Evolutionary conservation across 2,329 filamentous ascomycete genomes (phyloP), one percentile per base, ranked within the genome.

Genomic region (Neofusicoccum parvum): DNA sequence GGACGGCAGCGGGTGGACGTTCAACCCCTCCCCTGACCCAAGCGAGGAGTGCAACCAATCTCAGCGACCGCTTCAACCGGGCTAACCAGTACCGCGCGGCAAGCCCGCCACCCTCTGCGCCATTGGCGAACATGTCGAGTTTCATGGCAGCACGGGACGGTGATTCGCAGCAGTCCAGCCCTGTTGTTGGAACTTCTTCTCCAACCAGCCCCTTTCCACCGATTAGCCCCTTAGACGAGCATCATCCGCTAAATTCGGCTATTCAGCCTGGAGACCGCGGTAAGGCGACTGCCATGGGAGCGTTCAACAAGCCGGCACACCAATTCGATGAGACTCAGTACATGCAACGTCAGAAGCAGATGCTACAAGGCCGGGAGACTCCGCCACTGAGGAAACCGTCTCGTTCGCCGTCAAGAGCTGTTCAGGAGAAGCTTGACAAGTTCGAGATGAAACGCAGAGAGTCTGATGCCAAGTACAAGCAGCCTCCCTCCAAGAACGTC

Each of bases 291-390:
- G 90, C 92, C 0, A 82, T 88, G 77, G 87, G 88, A 36, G 81
- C 87, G 0, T 90, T 90, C 76, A 90, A 90, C 69, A 92, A 92
- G 73, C 91, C 93, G 1, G 80, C 82, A 1, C 86, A 90, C 59
- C 86, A 88, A 7, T 97, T 95, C 70, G 92, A 96, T 72, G 94
- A 97, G 72, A 87, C 90, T 20, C 91, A 92, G 72, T 97, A 92
- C 72, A 86, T 91, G 5, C 90, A 96, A 73, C 87, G 92, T 50
- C 91, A 96, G 72, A 81, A 91, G 54, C 91, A 93, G 74, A 86
- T 97, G 75, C 91, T 94, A 68, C 87, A 91, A 72, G 91, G 89
- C 34, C 86, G 90, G 32, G 89, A 90, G 65, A 87, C 87, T 0
- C 86, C 89, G 39, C 76, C 80, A 2, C 62, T 71, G 45, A 62